phyloP scores from a whole-genome alignment of 768 basidiomycete species.

The Mycena vulgaris region DNA sequence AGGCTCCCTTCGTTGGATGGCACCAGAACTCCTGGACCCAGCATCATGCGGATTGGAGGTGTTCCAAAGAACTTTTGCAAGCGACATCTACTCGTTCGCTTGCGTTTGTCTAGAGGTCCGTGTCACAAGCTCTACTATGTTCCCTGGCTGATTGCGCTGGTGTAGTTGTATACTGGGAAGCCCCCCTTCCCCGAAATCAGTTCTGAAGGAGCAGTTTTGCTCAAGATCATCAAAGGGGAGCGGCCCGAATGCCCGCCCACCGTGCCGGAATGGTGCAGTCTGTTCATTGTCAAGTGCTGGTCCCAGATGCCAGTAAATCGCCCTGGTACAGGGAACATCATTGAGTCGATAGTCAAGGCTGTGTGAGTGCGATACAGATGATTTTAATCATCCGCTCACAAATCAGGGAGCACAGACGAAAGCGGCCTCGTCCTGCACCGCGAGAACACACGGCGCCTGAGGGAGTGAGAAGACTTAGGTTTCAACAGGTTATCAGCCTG shows the following conservation, averaged over 20 bases:
- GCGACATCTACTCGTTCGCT: constrained; percentile 36
- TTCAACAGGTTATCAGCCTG: neutral
- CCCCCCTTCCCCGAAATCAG: constrained; percentile 14
- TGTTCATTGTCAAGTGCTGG: constrained; percentile 10
- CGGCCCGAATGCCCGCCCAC: constrained; percentile 5
- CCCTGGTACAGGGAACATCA: neutral
- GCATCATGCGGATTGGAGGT: constrained; percentile 14
- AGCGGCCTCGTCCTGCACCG: neutral
- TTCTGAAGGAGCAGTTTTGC: constrained; percentile 9
- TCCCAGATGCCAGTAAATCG: constrained; percentile 2
- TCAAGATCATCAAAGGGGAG: constrained; percentile 13
- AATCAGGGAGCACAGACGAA: neutral
- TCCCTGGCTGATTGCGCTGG: neutral
- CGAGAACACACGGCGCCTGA: neutral
- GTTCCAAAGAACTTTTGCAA: constrained; percentile 24
- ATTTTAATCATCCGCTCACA: neutral
- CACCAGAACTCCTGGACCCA: constrained; percentile 30
- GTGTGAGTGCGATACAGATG: constrained; percentile 5
- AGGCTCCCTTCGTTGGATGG: constrained; percentile 38
- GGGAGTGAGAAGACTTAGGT: neutral
- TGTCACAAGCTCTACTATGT: neutral
- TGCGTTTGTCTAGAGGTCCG: constrained; percentile 38
- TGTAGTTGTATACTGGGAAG: constrained; percentile 21
- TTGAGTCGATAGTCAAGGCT: constrained; percentile 19
- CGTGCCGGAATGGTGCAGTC: constrained; percentile 2